These are phyloP conservation scores for Petunia axillaris DNA, from an alignment of 257 asterid species.

Conservation along the genomic window DNA sequence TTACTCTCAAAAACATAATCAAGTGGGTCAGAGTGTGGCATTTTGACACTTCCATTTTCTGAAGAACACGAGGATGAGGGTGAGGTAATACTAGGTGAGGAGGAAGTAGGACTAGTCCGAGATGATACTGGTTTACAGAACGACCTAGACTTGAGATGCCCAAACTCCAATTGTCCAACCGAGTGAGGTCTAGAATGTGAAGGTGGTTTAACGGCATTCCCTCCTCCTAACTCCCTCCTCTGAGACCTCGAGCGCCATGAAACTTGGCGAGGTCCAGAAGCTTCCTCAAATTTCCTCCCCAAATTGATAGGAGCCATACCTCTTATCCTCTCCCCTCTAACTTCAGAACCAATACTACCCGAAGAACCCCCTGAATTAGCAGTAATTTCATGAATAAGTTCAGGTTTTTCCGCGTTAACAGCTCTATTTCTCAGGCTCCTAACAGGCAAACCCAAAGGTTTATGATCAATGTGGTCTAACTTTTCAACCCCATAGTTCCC, in stretches of 20 bases:
- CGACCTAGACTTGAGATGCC: constrained; percentile 21
- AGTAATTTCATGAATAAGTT: constrained; percentile 21
- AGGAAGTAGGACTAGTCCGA: constrained; percentile 15
- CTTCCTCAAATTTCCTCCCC: constrained; percentile 65
- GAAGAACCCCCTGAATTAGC: constrained; percentile 32
- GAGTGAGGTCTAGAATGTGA: constrained; percentile 29
- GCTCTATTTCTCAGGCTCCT: constrained; percentile 66
- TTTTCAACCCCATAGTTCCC: constrained; percentile 33
- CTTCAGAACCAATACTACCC: constrained; percentile 32
- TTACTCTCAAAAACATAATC: constrained; percentile 13
- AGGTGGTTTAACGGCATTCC: constrained; percentile 9
- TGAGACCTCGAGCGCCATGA: constrained; percentile 59
- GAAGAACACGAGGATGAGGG: constrained; percentile 22
- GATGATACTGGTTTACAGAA: constrained; percentile 4
- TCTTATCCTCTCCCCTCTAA: constrained; percentile 44
- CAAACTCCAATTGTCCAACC: constrained; percentile 26
- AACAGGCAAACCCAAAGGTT: constrained; percentile 77
- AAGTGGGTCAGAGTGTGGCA: background rate
- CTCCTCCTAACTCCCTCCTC: constrained; percentile 48
- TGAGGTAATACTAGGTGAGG: background rate
- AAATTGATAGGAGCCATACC: constrained; percentile 60
- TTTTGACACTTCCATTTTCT: constrained; percentile 15
- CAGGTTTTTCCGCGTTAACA: constrained; percentile 40
- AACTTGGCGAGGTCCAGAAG: constrained; percentile 39
- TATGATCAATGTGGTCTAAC: constrained; percentile 42